phyloP scores from a whole-genome alignment of 2,329 filamentous ascomycete species.

The Diaporthe sp. region DNA sequence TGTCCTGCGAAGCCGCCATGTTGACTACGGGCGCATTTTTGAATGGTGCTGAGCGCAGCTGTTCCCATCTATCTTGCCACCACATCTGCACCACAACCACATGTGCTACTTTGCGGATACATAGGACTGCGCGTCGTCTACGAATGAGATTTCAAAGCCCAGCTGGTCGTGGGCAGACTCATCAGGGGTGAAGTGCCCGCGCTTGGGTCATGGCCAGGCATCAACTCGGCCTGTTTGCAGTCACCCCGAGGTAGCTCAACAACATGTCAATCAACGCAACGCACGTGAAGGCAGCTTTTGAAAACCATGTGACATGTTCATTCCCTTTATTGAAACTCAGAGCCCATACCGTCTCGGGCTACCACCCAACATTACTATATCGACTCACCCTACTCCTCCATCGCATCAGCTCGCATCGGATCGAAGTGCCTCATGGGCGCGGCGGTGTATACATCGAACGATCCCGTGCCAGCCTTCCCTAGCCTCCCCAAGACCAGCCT shows the following conservation, averaged over 20 bases:
- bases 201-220: not conserved
- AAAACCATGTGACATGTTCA: not conserved
- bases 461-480: slow-evolving; percentile 87
- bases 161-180: not conserved
- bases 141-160: not conserved
- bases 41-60: not conserved
- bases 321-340: not conserved
- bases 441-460: slow-evolving; percentile 85
- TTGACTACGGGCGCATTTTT: not conserved
- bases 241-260: not conserved
- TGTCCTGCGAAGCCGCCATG: no score
- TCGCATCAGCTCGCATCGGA: slow-evolving; percentile 42
- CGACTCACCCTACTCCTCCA: slow-evolving; percentile 29
- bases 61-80: not conserved
- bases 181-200: not conserved
- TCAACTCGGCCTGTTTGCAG: not conserved
- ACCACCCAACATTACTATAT: not conserved
- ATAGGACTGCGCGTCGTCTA: not conserved
- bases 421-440: slow-evolving; percentile 66
- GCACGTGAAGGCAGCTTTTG: not conserved
- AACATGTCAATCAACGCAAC: not conserved
- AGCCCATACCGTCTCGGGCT: not conserved
- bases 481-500: slow-evolving; percentile 89
- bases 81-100: no score
- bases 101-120: not conserved